Evolutionary conservation across 768 basidiomycete genomes (phyloP).

Genomic region (Steccherinum ochraceum): DNA sequence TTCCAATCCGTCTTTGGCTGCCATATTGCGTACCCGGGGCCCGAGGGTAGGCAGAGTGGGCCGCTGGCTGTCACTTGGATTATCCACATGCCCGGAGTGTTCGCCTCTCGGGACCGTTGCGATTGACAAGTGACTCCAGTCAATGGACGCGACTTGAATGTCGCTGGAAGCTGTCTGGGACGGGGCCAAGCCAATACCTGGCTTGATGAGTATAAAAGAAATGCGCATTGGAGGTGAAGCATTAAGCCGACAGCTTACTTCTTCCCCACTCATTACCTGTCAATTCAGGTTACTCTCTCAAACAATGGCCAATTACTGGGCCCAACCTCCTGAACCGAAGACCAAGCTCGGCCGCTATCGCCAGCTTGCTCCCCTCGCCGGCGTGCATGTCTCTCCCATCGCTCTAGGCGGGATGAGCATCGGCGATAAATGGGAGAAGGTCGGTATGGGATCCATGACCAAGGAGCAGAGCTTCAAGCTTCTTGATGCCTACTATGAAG

Average conservation of each 20-base stretch:
- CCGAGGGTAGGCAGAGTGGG: background rate
- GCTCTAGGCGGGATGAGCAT: slow-evolving; percentile 31
- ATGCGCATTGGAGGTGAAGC: background rate
- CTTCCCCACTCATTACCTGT: background rate
- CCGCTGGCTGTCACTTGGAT: background rate
- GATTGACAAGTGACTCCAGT: background rate
- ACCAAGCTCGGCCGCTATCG: slow-evolving; percentile 24
- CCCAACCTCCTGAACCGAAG: slow-evolving; percentile 10
- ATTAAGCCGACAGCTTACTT: background rate
- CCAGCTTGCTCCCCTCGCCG: slow-evolving; percentile 25
- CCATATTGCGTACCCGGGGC: background rate
- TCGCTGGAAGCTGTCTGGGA: too few relatives aligned
- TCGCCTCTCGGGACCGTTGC: too few relatives aligned
- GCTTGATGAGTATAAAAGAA: background rate
- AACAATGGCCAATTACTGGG: slow-evolving; percentile 1
- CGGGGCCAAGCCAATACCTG: background rate
- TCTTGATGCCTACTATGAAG: slow-evolving; percentile 36
- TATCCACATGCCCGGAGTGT: too few relatives aligned
- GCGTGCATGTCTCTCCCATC: slow-evolving; percentile 30
- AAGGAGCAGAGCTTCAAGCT: slow-evolving; percentile 33
- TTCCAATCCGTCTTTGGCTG: background rate
- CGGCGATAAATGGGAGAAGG: slow-evolving; percentile 27
- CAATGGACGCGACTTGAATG: background rate
- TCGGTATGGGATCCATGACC: slow-evolving; percentile 24
- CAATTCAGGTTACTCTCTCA: background rate